Evolutionary conservation across 1,284 basidiomycete species (phyloP).

Genomic region (Tetrapyrgos nigripes): DNA sequence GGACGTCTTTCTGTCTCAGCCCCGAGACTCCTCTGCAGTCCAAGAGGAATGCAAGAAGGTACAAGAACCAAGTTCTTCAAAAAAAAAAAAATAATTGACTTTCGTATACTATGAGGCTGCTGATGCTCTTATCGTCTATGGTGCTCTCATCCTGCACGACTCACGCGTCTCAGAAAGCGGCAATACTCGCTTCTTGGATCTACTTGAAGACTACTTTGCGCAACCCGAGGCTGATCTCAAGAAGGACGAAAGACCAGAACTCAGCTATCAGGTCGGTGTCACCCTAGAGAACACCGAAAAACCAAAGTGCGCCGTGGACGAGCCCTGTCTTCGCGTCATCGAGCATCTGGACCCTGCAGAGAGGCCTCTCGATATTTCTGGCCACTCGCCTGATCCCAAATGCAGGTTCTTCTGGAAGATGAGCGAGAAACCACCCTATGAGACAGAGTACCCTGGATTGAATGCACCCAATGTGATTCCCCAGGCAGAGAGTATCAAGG

Average conservation of each 20-base stretch:
- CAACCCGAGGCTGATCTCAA: conserved; percentile 68
- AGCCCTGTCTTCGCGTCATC: conserved; percentile 77
- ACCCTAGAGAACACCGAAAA: conserved; percentile 90
- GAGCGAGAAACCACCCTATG: conserved; percentile 77
- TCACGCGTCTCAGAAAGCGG: conserved; percentile 11
- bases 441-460: conserved; percentile 75
- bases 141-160: conserved; percentile 75
- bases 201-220: conserved; percentile 88
- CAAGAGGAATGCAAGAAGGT: conserved; percentile 74
- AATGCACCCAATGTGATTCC: conserved; percentile 87
- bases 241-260: conserved; percentile 82
- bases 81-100: not conserved
- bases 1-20: conserved; percentile 69
- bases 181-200: conserved; percentile 44
- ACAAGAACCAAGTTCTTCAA: not conserved
- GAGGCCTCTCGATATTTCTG: conserved; percentile 81
- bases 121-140: conserved; percentile 80
- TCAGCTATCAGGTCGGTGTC: conserved; percentile 82
- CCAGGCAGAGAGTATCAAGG: conserved; percentile 54
- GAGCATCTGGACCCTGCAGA: conserved; percentile 75
- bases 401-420: conserved; percentile 94
- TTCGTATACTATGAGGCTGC: too few species aligned
- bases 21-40: conserved; percentile 53
- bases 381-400: conserved; percentile 87
- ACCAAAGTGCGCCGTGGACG: conserved; percentile 83